Evolutionary conservation across 2,329 filamentous ascomycete genomes (phyloP).

Genomic region (Colletotrichum horii): DNA sequence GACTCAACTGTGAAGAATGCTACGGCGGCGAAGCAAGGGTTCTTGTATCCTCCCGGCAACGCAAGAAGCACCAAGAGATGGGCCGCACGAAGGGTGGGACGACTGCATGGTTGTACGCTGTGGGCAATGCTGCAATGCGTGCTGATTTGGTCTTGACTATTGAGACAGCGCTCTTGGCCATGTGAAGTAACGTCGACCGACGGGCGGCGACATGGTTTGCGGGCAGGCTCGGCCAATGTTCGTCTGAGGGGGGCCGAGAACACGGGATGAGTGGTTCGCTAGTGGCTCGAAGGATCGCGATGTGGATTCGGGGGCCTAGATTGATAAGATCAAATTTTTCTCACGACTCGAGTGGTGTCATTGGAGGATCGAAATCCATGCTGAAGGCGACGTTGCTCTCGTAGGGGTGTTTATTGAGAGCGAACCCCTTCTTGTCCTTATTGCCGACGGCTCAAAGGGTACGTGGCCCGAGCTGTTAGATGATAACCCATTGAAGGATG

Average conservation of each 20-base stretch:
- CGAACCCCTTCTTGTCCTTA: neutral
- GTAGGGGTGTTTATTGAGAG: neutral
- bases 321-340: conserved; percentile 10
- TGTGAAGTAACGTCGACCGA: neutral
- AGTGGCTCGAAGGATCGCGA: conserved; percentile 2
- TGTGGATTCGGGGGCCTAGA: neutral
- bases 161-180: neutral
- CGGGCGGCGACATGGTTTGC: neutral
- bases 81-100: neutral
- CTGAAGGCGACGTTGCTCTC: neutral
- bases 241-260: neutral
- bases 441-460: neutral
- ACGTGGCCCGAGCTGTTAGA: neutral
- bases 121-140: neutral
- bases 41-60: neutral
- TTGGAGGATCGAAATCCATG: conserved; percentile 2
- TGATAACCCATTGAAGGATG: neutral
- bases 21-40: neutral
- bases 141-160: neutral
- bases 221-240: neutral
- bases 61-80: neutral
- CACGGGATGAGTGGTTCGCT: neutral
- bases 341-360: neutral
- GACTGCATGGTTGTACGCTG: neutral
- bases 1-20: neutral